Base-by-base conservation (phyloP, 2,329 filamentous ascomycete genomes). In the Tympanopsis confertula region DNA sequence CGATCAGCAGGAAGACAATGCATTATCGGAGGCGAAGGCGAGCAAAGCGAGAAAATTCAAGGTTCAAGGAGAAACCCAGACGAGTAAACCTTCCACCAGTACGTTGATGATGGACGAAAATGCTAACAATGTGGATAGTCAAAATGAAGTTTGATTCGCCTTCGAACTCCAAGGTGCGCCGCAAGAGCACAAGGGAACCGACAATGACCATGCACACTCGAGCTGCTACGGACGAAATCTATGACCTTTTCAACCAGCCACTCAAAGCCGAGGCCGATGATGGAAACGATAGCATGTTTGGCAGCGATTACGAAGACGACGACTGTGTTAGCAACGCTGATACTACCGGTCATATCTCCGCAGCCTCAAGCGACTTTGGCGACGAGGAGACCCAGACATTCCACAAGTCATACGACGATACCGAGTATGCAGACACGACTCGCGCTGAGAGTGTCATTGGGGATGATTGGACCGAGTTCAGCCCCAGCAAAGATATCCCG, bases 191-290 rank as follows among this genome's bases (percentile, higher is more conserved):
- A 12, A 56, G 64, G n/a, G 76, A 81, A 50, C 69, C 74, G 18
- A 81, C 76, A 1, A 79, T 81, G 75, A 81, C 76, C 2, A 69
- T 81, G 40, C 72, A 79, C 45, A 81, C 76, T 14, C 73, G 71
- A 35, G 76, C 78, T 48, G 76, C 76, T 18, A 79, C 77, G 53
- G 74, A 81, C 39, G 76, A 80, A 45, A 78, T 81, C 20, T 78
- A 81, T 44, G 74, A 68, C 45, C 78, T 81, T 40, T 81, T 80
- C 56, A 79, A 74, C 43, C 71, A 78, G 41, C 75, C 76, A 17
- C 51, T 78, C 20, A 69, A 70, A 44, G 62, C 63, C 3, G 56
- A 63, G 39, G 50, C 46, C 22, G 58, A 59, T 5, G 38, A 36
- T 39, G 61, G 60, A 28, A 58, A 55, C 1, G 71, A 75, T 24